Evolutionary conservation across 2,329 filamentous ascomycete species (phyloP).

Genomic region (Fusarium irregulare): DNA sequence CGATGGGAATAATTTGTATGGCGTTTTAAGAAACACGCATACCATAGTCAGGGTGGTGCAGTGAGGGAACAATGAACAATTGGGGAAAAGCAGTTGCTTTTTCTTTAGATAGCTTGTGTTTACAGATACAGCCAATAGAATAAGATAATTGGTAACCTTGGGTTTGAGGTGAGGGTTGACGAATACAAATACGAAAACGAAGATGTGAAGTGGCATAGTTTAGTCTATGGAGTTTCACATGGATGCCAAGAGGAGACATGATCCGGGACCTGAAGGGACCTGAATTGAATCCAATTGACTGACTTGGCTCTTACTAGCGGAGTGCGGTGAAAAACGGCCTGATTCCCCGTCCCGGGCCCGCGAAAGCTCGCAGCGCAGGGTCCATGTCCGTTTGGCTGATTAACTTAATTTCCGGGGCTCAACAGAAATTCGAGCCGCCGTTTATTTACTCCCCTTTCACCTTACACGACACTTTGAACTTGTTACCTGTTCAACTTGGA

Average conservation of each 20-base stretch:
- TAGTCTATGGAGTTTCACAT: slow-evolving; percentile 7
- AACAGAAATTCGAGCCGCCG: slow-evolving; percentile 24
- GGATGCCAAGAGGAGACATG: slow-evolving; percentile 5
- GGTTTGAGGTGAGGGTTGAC: not conserved
- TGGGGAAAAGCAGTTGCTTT: slow-evolving; percentile 8
- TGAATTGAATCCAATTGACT: not conserved
- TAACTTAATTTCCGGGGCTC: slow-evolving; percentile 34
- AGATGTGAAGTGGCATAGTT: slow-evolving; percentile 2
- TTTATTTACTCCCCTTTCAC: slow-evolving; percentile 11
- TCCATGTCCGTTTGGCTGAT: slow-evolving; percentile 26
- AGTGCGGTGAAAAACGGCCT: not conserved
- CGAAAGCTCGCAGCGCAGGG: slow-evolving; percentile 26
- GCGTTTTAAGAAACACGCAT: slow-evolving; percentile 28
- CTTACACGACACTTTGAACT: not conserved
- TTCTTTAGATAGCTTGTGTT: not conserved
- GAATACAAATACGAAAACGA: slow-evolving; percentile 46
- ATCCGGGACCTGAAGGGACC: slow-evolving; percentile 30
- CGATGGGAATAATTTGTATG: slow-evolving; percentile 29
- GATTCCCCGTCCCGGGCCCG: slow-evolving; percentile 1
- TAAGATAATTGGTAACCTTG: not conserved
- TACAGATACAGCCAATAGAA: slow-evolving; percentile 24
- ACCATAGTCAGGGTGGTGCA: slow-evolving; percentile 7
- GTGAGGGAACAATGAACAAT: slow-evolving; percentile 25
- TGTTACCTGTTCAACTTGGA: not conserved
- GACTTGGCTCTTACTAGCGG: not conserved